A percentile compares a stretch with the other conserved stretches of the same genome.
Conservation (phyloP, 148 eudicot genomes). For the Vaccinium corymbosum region DNA sequence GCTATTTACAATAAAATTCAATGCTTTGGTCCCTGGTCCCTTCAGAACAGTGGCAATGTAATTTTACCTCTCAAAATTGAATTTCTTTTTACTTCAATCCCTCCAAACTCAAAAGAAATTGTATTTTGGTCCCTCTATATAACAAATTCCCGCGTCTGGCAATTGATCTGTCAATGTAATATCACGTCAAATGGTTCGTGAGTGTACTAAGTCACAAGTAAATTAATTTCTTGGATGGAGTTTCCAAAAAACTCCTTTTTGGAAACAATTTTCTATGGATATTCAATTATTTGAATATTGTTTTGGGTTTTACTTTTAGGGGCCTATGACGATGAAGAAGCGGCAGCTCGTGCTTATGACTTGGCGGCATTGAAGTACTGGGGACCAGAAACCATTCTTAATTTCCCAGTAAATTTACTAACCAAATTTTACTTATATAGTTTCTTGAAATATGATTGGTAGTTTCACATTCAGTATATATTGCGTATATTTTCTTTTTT, state of each 20-base stretch:
- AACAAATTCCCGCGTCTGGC: no score
- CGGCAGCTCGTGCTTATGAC: constrained; percentile 89
- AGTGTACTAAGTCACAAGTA: no score
- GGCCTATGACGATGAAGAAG: constrained; percentile 82
- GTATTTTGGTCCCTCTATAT: no score
- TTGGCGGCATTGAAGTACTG: constrained; percentile 91
- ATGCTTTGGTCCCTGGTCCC: no score
- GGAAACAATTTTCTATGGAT: background rate
- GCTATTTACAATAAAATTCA: no score
- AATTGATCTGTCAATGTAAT: no score
- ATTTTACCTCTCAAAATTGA: no score
- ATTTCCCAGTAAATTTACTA: constrained; percentile 54
- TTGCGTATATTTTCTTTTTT: background rate
- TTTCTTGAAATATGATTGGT: background rate
- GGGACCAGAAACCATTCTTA: constrained; percentile 69
- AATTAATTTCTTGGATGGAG: no score
- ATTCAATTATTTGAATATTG: background rate
- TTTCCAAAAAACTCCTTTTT: background rate
- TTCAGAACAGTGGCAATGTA: no score
- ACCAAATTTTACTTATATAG: background rate
- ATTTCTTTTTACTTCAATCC: no score
- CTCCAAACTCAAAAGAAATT: no score
- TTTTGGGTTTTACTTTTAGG: constrained; percentile 29
- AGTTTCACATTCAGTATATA: background rate
- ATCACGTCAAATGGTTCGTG: no score